Conservation (phyloP, 371 early-diverging fungal genomes). For the Conidiobolus incongruus region DNA sequence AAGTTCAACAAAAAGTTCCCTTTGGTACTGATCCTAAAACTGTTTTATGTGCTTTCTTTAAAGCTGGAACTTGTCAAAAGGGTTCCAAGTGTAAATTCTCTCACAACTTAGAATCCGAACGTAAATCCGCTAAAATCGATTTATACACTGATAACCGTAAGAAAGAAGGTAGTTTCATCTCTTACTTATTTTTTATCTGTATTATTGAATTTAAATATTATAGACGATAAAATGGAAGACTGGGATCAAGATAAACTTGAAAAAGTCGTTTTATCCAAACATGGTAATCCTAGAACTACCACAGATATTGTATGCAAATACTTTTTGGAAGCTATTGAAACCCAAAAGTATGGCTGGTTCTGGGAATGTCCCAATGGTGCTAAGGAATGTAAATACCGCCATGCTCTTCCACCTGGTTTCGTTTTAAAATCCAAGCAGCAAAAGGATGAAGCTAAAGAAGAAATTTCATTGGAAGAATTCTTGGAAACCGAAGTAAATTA, state of each 20-base stretch:
- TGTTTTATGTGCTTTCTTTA: constrained; percentile 87
- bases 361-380: constrained; percentile 96
- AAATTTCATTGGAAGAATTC: constrained; percentile 86
- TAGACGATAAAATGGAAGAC: constrained; percentile 72
- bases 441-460: constrained; percentile 48
- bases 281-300: constrained; percentile 60
- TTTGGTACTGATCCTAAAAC: constrained; percentile 98
- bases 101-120: constrained; percentile 78
- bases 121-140: constrained; percentile 76
- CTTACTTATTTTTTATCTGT: too few species aligned
- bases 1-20: constrained; percentile 85
- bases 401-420: constrained; percentile 96
- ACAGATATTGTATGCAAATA: constrained; percentile 98
- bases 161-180: constrained; percentile 11
- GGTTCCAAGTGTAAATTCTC: constrained; percentile 96
- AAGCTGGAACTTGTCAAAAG: constrained; percentile 79
- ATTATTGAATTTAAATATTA: not conserved
- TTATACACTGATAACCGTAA: constrained; percentile 75
- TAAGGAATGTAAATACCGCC: constrained; percentile 78
- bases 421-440: constrained; percentile 70
- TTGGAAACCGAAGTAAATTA: constrained; percentile 72
- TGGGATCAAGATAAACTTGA: constrained; percentile 89
- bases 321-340: constrained; percentile 97
- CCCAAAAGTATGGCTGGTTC: constrained; percentile 92
- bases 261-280: constrained; percentile 63